Conservation (phyloP, 2,329 filamentous ascomycete species). For the Exophiala xenobiotica region DNA sequence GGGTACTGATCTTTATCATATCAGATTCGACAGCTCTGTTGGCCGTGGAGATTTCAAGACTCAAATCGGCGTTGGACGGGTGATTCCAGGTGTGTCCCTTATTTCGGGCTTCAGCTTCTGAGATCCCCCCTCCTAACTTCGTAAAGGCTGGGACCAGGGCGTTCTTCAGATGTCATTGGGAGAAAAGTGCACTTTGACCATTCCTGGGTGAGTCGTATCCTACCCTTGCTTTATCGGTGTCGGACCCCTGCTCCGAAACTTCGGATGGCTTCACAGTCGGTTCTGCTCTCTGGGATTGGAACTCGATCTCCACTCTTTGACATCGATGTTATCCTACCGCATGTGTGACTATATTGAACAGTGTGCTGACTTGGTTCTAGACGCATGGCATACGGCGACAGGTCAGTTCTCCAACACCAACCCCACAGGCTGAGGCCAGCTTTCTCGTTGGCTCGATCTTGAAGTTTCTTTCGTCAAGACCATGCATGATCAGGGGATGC, state of each 20-base stretch:
- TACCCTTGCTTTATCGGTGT: neutral
- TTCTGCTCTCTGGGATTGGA: no score
- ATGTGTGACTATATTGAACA: neutral
- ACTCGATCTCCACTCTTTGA: no score
- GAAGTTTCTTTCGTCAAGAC: neutral
- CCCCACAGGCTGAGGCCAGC: neutral
- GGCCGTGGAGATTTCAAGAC: constrained; percentile 74
- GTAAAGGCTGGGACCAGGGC: constrained; percentile 77
- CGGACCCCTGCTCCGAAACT: no score
- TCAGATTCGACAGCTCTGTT: constrained; percentile 85
- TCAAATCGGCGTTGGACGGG: constrained; percentile 74
- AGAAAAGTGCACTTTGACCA: constrained; percentile 83
- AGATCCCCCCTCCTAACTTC: no score
- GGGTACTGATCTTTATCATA: constrained; percentile 1
- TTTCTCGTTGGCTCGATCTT: neutral
- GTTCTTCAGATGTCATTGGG: constrained; percentile 83
- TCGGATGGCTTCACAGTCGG: no score
- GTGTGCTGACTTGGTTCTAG: constrained; percentile 16
- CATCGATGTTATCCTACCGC: neutral
- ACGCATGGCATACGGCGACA: constrained; percentile 38
- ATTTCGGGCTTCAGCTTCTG: constrained; percentile 8
- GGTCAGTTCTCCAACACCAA: constrained; percentile 35
- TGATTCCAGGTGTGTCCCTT: constrained; percentile 72
- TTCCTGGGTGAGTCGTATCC: constrained; percentile 62
- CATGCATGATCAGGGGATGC: no score